phyloP scores from a whole-genome alignment of 768 basidiomycete species.

The Russula sp. region DNA sequence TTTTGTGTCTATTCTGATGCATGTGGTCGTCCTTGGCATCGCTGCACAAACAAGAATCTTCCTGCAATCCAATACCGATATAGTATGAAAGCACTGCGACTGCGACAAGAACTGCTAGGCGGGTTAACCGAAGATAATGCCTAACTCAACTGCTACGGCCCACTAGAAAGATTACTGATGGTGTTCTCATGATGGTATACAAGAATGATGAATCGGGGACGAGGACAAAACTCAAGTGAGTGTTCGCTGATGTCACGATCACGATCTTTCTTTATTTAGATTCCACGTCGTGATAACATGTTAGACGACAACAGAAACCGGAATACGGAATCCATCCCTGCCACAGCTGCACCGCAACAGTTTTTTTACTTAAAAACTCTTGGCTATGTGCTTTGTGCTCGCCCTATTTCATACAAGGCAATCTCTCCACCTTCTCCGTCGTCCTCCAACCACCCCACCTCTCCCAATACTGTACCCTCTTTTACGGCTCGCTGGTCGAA shows the following conservation, averaged over 20 bases:
- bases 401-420: not conserved
- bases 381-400: not conserved
- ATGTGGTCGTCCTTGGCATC: not conserved
- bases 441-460: not conserved
- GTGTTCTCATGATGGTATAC: too few relatives aligned
- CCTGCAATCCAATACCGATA: too few relatives aligned
- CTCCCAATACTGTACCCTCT: not conserved
- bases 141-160: too few relatives aligned
- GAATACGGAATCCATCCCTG: not conserved
- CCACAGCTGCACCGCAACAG: not conserved
- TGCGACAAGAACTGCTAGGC: not conserved
- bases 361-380: conserved; percentile 16
- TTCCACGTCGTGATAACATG: not conserved
- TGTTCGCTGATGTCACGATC: too few relatives aligned
- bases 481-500: conserved; percentile 14
- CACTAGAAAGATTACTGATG: too few relatives aligned
- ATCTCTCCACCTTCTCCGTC: not conserved
- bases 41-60: not conserved
- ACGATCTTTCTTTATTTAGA: not conserved
- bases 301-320: not conserved
- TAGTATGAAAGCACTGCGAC: not conserved
- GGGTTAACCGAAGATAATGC: too few relatives aligned
- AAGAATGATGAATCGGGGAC: too few relatives aligned
- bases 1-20: not conserved
- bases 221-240: too few relatives aligned